Percentiles rank a stretch among this genome's conserved stretches.
Conservation (phyloP, 257 asterid species). For the Gentiana macrophylla region DNA sequence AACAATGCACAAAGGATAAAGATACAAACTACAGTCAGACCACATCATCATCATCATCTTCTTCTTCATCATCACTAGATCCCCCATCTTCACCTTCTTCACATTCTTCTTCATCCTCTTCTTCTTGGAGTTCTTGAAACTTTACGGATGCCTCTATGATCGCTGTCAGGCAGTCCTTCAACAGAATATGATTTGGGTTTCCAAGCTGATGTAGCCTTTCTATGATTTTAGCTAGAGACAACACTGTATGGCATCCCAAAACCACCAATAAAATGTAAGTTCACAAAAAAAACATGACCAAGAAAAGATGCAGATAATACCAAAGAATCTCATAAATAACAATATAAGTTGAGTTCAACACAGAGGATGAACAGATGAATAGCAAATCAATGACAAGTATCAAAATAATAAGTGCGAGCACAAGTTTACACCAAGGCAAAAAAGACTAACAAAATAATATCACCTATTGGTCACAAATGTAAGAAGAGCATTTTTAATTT, state of each 20-base stretch:
- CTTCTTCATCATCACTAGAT: conserved; percentile 22
- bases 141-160: conserved; percentile 23
- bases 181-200: conserved; percentile 8
- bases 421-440: no score
- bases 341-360: no score
- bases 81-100: conserved; percentile 22
- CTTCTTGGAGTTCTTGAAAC: conserved; percentile 21
- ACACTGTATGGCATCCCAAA: conserved; percentile 16
- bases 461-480: no score
- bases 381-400: no score
- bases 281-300: background rate
- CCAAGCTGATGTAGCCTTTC: conserved; percentile 16
- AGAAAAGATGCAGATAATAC: background rate
- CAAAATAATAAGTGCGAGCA: no score
- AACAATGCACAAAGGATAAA: no score
- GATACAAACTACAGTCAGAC: background rate
- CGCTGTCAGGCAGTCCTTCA: conserved; percentile 19
- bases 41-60: conserved; percentile 21
- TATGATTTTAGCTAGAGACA: conserved; percentile 24
- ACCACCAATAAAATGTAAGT: background rate
- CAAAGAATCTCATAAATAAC: background rate
- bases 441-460: no score
- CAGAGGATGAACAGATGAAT: no score
- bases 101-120: conserved; percentile 18
- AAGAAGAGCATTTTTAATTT: no score